Evolutionary conservation across 169 alveolate species (phyloP), one percentile per base, ranked within the genome.

Genomic region (Plasmodium cynomolgi): DNA sequence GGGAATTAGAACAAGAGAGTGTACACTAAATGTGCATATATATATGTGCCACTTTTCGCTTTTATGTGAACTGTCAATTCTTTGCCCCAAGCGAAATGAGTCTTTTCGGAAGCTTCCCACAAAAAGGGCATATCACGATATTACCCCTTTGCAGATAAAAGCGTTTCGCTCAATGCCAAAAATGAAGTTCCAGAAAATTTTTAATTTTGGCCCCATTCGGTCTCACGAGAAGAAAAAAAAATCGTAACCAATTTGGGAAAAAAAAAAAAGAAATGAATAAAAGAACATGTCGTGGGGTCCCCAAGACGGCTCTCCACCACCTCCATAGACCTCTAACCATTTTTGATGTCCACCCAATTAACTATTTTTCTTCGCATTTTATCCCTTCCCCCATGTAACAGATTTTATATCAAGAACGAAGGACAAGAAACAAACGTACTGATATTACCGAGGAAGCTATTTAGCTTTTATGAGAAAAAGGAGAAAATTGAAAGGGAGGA

Each of bases 201-300:
- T 88, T 37, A 88, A 88, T 80, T 88, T 88, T 31, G 94, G 94
- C 4, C 90, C 91, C 6, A 80, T 80, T 71, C 88, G 94, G 47
- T 71, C 94, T 26, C 80, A 88, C 74, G 94, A 88, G 37, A 54
- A 62, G 79, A 88, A 88, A 39, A 62, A 80, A 62, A 88, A 80
- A 88, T 88, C 71, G 94, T 88, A 80, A 88, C 26, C 31, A 33
- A 20, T 26, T 71, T 79, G 79, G 47, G 31, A 23, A 82, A 31
- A 15, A 54, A 56, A 82, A 23, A 56, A 82, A 54, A 50, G n/a
- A 34, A 62, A 84, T n/a, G 56, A 29, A 54, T 17, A 33, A 56
- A 54, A n/a, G 41, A 83, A 34, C 34, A 31, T 54, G 29, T 41
- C n/a, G 77, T 29, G 37, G 26, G 41, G 80, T 83, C 29, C 11